Conservation (phyloP, 202 grass and related monocot genomes). For the Thinopyrum obtusiflorum region DNA sequence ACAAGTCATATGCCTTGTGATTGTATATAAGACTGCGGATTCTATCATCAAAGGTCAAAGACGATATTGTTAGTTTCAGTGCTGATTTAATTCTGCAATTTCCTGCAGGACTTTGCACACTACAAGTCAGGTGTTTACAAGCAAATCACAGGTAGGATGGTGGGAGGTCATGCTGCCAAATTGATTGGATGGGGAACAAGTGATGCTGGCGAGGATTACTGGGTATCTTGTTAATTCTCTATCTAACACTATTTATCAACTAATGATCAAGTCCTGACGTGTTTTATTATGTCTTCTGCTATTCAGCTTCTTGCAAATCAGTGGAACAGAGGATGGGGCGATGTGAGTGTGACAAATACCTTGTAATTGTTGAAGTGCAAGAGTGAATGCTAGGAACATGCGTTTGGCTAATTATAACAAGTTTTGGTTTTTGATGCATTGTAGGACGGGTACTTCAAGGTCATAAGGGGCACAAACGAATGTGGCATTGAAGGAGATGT, state of each 20-base stretch:
- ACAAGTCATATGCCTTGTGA: neutral
- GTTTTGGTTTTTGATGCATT: conserved; percentile 14
- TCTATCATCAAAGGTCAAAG: neutral
- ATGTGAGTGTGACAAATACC: conserved; percentile 49
- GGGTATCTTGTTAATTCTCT: conserved; percentile 49
- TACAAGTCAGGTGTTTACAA: conserved; percentile 97
- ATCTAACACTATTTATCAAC: neutral
- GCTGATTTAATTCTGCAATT: conserved; percentile 12
- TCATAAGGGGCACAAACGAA: conserved; percentile 64
- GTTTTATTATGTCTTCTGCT: conserved; percentile 20
- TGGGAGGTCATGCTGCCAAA: conserved; percentile 86
- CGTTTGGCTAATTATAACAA: conserved; percentile 1
- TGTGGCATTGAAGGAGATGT: conserved; percentile 78
- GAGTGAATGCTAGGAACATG: neutral
- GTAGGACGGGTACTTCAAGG: conserved; percentile 89
- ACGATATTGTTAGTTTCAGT: neutral
- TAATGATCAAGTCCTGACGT: conserved; percentile 2
- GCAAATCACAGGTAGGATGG: conserved; percentile 59
- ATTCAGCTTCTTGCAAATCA: conserved; percentile 90
- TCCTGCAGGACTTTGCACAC: conserved; percentile 79
- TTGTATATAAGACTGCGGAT: neutral
- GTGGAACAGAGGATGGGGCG: conserved; percentile 91
- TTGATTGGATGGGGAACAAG: conserved; percentile 95
- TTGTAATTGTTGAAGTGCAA: neutral
- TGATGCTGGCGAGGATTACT: conserved; percentile 82